Evolutionary conservation across 805 yeast species (phyloP), one percentile per base, ranked within the genome.

Genomic region (Wickerhamomyces strasburgensis): DNA sequence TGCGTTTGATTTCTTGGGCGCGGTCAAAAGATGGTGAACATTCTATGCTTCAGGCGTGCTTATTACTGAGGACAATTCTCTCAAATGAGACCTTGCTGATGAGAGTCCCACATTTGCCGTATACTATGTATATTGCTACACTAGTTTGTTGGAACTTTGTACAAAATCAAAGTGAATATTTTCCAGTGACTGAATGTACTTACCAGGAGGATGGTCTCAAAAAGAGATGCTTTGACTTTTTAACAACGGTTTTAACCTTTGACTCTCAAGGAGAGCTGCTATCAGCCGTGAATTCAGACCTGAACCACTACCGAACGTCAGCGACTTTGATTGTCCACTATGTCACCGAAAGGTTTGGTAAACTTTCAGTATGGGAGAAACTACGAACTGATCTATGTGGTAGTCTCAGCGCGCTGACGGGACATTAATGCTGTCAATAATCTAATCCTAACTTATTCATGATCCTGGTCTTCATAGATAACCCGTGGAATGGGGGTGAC

Each of bases 31-130:
- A 56, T 40, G 62, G 62, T 1, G 39, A 43, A 14, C 40, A 49
- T 4, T 45, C 63, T 0, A 14, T 52, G 13, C 21, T 34, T 14
- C 56, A 56, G 33, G 54, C 64, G 1, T 55, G 61, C 31, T 44
- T 52, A 25, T 44, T 61, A 17, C 36, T 61, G 24, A 42, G 57
- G 17, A 48, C 54, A 8, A 54, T 55, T 4, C 37, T 48, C 16
- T 38, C 44, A 17, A 54, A 57, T 31, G 52, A 43, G 13, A 47
- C 49, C 2, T 44, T 56, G 13, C 34, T 56, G 4, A 36, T 39
- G 5, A 40, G 44, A 17, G 41, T 57, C 24, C 50, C 61, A 2
- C 60, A 56, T 39, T 39, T 56, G 5, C 51, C 58, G 1, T 48
- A 39, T 19, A 33, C 46, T 1, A 33, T 44, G 2, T 44, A 49